phyloP scores from a whole-genome alignment of 2,329 filamentous ascomycete species.

The Hymenoscyphus fraxineus region DNA sequence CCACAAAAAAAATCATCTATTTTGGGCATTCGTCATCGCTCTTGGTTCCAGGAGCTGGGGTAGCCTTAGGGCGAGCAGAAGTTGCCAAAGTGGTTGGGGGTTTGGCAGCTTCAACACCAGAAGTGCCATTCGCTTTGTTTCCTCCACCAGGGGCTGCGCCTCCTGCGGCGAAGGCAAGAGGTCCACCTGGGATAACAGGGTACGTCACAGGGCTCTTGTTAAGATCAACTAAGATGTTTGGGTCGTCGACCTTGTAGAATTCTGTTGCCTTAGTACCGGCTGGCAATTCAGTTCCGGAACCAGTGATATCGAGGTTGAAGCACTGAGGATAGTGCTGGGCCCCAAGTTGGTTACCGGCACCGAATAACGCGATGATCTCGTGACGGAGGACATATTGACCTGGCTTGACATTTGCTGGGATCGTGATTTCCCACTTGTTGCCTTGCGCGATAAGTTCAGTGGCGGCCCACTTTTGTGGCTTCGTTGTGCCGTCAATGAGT shows the following conservation, averaged over 20 bases:
- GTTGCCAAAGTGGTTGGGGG: neutral
- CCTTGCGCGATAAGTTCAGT: conserved; percentile 49
- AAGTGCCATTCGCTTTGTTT: neutral
- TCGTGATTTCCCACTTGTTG: conserved; percentile 46
- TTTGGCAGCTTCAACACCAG: neutral
- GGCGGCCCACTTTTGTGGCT: conserved; percentile 40
- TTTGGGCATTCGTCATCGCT: conserved; percentile 4
- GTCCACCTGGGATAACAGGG: conserved; percentile 37
- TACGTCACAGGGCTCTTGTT: conserved; percentile 36
- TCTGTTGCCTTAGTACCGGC: conserved; percentile 28
- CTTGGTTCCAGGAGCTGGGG: neutral
- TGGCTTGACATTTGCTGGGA: conserved; percentile 41
- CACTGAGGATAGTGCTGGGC: conserved; percentile 49
- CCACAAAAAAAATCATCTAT: no score
- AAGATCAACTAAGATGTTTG: conserved; percentile 46
- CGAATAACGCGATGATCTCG: conserved; percentile 42
- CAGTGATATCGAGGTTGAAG: conserved; percentile 45
- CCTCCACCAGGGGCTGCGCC: conserved; percentile 13
- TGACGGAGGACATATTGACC: conserved; percentile 53
- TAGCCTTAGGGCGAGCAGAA: neutral
- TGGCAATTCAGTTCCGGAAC: conserved; percentile 39
- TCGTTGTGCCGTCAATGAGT: conserved; percentile 34
- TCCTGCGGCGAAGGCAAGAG: conserved; percentile 27
- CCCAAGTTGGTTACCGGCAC: conserved; percentile 37
- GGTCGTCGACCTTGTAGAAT: conserved; percentile 38